A percentile compares a stretch with the other conserved stretches of the same genome.
These are phyloP conservation scores for Paramecium octaurelia DNA, from an alignment of 73 alveolate species.

Conservation along the genomic window DNA sequence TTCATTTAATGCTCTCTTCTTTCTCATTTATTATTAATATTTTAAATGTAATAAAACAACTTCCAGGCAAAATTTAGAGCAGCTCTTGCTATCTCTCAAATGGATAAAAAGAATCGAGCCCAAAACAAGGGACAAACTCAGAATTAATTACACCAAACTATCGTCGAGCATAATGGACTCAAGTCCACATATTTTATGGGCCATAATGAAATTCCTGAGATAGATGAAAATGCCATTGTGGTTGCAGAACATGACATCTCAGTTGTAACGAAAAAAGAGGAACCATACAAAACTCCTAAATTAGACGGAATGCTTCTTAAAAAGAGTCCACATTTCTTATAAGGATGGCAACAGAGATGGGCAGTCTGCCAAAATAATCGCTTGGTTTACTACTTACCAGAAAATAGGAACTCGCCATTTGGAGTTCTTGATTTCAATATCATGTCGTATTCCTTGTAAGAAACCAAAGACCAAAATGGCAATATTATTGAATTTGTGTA, in stretches of 20 bases:
- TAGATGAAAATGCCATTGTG: neutral
- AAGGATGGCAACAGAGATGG: conserved; percentile 33
- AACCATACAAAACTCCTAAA: neutral
- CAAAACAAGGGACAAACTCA: neutral
- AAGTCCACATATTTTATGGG: neutral
- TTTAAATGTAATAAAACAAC: neutral
- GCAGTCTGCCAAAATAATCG: neutral
- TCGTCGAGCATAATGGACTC: neutral
- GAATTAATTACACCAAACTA: neutral
- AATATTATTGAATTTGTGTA: conserved; percentile 16
- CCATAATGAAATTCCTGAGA: neutral
- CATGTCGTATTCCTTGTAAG: neutral
- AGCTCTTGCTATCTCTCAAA: neutral
- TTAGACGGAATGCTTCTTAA: neutral
- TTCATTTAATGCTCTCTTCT: conserved; percentile 41
- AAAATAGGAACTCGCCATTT: neutral
- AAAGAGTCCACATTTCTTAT: neutral
- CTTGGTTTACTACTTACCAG: neutral
- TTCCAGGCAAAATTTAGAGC: neutral
- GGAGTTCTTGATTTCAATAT: conserved; percentile 33
- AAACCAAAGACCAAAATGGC: neutral
- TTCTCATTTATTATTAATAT: neutral
- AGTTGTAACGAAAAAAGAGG: neutral
- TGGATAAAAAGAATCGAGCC: neutral
- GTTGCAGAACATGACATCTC: neutral